Base-by-base conservation (phyloP, 768 basidiomycete species). In the Pleurotus tuber-regium region DNA sequence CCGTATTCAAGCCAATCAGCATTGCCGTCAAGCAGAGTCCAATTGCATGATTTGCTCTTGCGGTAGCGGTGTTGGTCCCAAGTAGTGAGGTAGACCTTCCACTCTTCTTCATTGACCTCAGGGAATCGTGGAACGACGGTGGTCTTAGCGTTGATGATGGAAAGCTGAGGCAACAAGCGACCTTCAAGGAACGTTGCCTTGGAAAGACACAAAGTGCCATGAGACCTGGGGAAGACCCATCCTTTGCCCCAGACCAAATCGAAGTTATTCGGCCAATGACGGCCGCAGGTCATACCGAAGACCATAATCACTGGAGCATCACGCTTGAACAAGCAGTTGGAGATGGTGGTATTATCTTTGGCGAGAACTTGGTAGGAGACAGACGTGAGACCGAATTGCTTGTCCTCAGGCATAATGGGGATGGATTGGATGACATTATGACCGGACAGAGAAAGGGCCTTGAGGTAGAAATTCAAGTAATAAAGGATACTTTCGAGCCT, bases 141-240 rank as follows among this genome's bases (percentile, higher is more conserved):
- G n/a, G 50, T 51, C 44, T 44, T 42, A n/a, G 40, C 36, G 41
- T 59, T 59, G 40, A 59, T 31, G 16, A 35, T 12, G 14, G 50
- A 33, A 14, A 59, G 50, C 19, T 25, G 25, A 14, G 35, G 29
- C 11, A 59, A 46, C 2, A 59, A 48, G 18, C 58, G 53, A 23
- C 43, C 50, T 24, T 59, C 54, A 26, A 59, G 58, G 54, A 57
- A 59, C n/a, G 40, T 43, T 19, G 39, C 50, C 35, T 54, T 43
- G n/a, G 58, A 57, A 18, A 59, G 21, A 19, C 46, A 49, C 14
- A 59, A 40, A 23, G 53, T 40, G 11, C 58, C 58, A 35, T 55
- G 49, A 19, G 53, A 55, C 29, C 50, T 42, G 21, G 41, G 33
- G 40, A 51, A 29, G 28, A 42, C 43, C 26, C 43, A 57, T 8